Evolutionary conservation across 768 basidiomycete genomes (phyloP).

Genomic region (Mrakia frigida): DNA sequence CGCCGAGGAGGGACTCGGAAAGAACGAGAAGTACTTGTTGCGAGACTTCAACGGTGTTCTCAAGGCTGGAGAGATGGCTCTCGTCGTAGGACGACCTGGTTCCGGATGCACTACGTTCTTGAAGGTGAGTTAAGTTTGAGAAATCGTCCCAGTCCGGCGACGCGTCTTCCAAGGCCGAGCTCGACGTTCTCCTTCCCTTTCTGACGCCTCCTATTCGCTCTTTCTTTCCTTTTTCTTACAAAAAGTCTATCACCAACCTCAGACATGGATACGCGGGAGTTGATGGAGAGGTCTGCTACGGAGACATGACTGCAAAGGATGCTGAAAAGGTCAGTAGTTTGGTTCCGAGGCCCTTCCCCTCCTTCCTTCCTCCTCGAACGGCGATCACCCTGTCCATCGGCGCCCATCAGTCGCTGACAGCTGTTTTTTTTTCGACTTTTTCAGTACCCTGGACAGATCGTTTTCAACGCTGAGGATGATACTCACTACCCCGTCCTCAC

Average conservation of each 20-base stretch:
- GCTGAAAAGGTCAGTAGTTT: conserved; percentile 13
- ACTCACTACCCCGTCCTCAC: conserved; percentile 30
- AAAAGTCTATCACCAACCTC: conserved; percentile 23
- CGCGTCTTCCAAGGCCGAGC: neutral
- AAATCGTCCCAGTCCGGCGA: too few species aligned
- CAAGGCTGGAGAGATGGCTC: conserved; percentile 32
- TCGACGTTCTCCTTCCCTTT: neutral
- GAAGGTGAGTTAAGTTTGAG: conserved; percentile 5
- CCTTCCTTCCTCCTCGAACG: neutral
- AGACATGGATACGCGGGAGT: conserved; percentile 30
- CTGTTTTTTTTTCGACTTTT: too few species aligned
- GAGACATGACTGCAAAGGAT: conserved; percentile 22
- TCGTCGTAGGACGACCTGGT: conserved; percentile 31
- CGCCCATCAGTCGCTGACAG: neutral
- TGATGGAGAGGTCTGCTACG: conserved; percentile 29
- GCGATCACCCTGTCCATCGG: neutral
- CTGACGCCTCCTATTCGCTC: neutral
- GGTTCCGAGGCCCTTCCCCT: neutral
- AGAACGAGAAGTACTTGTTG: conserved; percentile 29
- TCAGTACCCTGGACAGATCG: conserved; percentile 30
- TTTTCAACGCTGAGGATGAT: conserved; percentile 31
- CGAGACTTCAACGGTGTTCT: conserved; percentile 27
- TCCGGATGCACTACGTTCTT: conserved; percentile 30
- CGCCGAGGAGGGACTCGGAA: conserved; percentile 7
- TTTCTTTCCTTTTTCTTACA: neutral